phyloP scores from a whole-genome alignment of 2,329 filamentous ascomycete species.

The Aspergillus spinulosporus region DNA sequence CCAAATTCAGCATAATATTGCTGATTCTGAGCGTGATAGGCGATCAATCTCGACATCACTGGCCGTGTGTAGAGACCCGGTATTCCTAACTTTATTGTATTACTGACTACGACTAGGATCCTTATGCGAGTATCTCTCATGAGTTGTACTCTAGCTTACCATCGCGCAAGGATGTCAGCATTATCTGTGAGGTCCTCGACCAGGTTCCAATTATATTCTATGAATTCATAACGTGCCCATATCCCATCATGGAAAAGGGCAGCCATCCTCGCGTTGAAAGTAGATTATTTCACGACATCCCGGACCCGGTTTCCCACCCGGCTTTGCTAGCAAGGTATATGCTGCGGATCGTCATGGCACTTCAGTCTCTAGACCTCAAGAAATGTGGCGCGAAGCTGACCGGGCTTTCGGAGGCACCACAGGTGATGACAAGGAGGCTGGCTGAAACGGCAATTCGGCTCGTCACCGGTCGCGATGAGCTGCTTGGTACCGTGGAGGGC shows the following conservation, averaged over 20 bases:
- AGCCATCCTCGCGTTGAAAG: slow-evolving; percentile 24
- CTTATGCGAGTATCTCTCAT: slow-evolving; percentile 22
- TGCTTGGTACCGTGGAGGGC: slow-evolving; percentile 42
- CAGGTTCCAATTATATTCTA: slow-evolving; percentile 38
- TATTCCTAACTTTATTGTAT: not conserved
- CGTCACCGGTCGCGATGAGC: slow-evolving; percentile 43
- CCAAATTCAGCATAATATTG: not conserved
- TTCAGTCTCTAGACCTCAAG: slow-evolving; percentile 49
- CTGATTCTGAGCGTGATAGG: not conserved
- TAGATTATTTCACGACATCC: slow-evolving; percentile 8
- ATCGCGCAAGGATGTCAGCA: slow-evolving; percentile 37
- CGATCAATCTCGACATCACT: not conserved
- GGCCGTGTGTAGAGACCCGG: not conserved
- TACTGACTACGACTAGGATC: not conserved
- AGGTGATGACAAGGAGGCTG: slow-evolving; percentile 31
- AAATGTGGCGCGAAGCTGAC: not conserved
- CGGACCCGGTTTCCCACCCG: slow-evolving; percentile 44
- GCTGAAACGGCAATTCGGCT: slow-evolving; percentile 30
- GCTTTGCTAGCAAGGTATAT: slow-evolving; percentile 51
- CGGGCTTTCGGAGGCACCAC: slow-evolving; percentile 24
- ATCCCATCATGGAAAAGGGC: slow-evolving; percentile 26
- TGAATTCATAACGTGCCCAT: slow-evolving; percentile 39
- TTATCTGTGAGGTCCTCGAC: slow-evolving; percentile 36
- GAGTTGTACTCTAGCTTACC: slow-evolving; percentile 45
- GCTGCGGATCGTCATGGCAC: slow-evolving; percentile 48